Evolutionary conservation across 2,329 filamentous ascomycete genomes (phyloP), one percentile per base, ranked within the genome.

Genomic region (Cladosporium sphaerospermum): DNA sequence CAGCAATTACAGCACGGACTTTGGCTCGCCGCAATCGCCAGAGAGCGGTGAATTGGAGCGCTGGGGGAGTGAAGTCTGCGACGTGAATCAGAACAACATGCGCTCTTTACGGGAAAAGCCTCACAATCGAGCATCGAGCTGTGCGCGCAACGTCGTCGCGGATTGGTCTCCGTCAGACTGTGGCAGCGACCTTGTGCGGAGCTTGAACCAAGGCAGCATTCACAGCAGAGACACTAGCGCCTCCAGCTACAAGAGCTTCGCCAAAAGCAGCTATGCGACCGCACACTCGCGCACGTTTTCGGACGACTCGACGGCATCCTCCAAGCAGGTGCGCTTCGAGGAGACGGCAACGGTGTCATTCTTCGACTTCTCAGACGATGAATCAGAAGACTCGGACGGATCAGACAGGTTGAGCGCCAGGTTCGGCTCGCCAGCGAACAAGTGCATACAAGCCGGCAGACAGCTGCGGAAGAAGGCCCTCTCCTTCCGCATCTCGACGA

Each of bases 151-250:
- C 32, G 16, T 40, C 7, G 32, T 28, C 14, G 44, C 40, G 13
- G 32, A 34, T 31, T 28, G 40, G 19, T 51, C 48, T 3, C 6
- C 32, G 10, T 51, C 48, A 31, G 32, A 32, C 14, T 31, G 39
- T 2, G 44, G 48, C 40, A 51, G 48, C 32, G 11, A 43, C 14
- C 2, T 39, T 39, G 33, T 32, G 13, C n/a, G 34, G n/a, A 37
- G 33, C 13, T 51, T 40, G 16, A 39, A 11, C 3, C 16, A 40
- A 18, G 43, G 48, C 33, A 51, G 48, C 18, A 23, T 51, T 3
- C 37, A 51, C 48, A 51, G 48, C 48, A 19, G 32, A 34, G 40
- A 51, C 40, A 44, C 39, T n/a, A 51, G 48, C n/a, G 23, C 44
- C 8, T 40, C 36, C 16, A 39, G 40, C 40, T 33, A 41, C 31